phyloP scores from a whole-genome alignment of 73 alveolate genomes.

The Tetrahymena thermophila region DNA sequence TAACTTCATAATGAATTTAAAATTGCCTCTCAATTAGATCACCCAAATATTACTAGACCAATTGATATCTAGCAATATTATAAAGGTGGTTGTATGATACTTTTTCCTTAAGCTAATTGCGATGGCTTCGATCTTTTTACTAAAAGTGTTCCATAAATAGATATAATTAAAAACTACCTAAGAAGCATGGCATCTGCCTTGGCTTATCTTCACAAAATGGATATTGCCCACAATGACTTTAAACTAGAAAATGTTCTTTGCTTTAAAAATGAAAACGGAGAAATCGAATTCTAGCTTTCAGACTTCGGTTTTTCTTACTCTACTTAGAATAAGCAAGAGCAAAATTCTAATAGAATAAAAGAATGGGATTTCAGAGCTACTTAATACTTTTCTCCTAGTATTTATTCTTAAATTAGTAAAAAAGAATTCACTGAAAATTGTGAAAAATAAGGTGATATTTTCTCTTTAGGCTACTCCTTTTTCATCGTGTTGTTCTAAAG shows the following conservation, averaged over 20 bases:
- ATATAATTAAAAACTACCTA: not conserved
- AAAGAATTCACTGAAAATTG: not conserved
- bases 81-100: not conserved
- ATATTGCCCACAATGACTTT: not conserved
- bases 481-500: not conserved
- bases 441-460: not conserved
- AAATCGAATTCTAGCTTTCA: not conserved
- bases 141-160: not conserved
- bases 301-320: not conserved
- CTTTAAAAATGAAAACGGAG: not conserved
- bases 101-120: not conserved
- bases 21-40: not conserved
- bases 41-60: not conserved
- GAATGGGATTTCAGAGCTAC: not conserved
- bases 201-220: not conserved
- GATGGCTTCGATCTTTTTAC: not conserved
- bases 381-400: not conserved
- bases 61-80: not conserved
- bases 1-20: not conserved
- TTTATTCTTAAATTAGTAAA: not conserved
- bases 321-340: not conserved
- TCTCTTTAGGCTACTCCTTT: not conserved
- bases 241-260: not conserved
- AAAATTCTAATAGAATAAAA: not conserved
- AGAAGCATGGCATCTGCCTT: not conserved